A percentile compares a stretch with the other conserved stretches of the same genome.
Evolutionary conservation across 2,329 filamentous ascomycete genomes (phyloP).

Genomic region (Zymoseptoria brevis): DNA sequence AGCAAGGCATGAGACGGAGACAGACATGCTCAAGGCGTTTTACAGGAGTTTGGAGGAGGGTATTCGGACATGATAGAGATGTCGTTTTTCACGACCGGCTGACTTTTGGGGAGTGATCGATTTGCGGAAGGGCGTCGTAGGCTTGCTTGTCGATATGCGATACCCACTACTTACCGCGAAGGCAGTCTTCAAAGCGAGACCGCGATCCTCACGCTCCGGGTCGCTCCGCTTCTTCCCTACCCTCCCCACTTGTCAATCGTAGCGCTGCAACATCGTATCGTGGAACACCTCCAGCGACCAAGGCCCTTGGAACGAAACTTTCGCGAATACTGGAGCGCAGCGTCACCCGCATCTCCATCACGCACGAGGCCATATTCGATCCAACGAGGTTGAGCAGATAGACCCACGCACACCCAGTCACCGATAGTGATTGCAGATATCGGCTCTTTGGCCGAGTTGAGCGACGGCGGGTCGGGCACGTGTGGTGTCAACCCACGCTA

Average conservation of each 20-base stretch:
- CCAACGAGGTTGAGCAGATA: background rate
- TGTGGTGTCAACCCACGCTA: too few species aligned
- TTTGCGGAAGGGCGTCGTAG: background rate
- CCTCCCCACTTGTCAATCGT: background rate
- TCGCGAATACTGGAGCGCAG: background rate
- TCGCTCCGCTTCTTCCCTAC: background rate
- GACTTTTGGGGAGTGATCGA: background rate
- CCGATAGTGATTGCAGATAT: too few species aligned
- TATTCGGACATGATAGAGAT: background rate
- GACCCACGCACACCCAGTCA: background rate
- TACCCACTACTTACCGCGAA: background rate
- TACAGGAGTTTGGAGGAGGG: background rate
- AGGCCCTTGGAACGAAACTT: background rate
- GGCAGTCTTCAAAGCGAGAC: background rate
- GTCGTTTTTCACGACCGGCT: background rate
- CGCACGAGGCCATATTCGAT: background rate
- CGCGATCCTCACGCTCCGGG: background rate
- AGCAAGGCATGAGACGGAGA: slow-evolving; percentile 5
- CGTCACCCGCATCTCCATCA: background rate
- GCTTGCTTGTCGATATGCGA: background rate
- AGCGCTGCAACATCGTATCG: background rate
- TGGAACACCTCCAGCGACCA: background rate
- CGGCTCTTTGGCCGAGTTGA: too few species aligned
- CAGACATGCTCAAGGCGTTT: background rate
- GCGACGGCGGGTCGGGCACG: too few species aligned